Conservation (phyloP, 2,329 filamentous ascomycete genomes). For the Hypoxylon sp. region DNA sequence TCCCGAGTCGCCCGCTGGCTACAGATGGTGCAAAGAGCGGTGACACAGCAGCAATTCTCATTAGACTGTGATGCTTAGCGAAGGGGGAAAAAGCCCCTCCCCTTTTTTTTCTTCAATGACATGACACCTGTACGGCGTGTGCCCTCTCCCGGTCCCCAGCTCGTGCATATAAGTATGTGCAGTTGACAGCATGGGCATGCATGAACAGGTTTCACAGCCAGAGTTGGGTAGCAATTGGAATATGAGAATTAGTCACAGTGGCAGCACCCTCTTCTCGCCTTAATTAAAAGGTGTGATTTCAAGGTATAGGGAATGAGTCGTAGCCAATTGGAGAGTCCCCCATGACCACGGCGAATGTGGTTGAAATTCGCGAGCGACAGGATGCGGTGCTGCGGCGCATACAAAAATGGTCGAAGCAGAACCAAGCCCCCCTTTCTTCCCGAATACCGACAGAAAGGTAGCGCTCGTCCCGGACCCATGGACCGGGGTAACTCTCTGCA, state of each 20-base stretch:
- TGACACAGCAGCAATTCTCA: slow-evolving; percentile 32
- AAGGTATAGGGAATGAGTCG: not conserved
- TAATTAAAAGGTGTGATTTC: not conserved
- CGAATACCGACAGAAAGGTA: slow-evolving; percentile 28
- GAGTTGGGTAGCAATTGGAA: slow-evolving; percentile 6
- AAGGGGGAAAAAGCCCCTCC: not conserved
- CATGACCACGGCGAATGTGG: not conserved
- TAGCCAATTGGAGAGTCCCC: not conserved
- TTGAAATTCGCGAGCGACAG: slow-evolving; percentile 3
- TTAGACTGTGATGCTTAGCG: slow-evolving; percentile 10
- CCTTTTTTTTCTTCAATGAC: slow-evolving; percentile 14
- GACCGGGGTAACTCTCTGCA: slow-evolving; percentile 32
- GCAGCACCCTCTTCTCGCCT: not conserved
- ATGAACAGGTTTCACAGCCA: slow-evolving; percentile 28
- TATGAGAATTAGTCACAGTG: not conserved
- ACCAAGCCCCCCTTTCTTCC: slow-evolving; percentile 5
- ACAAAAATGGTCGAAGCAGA: slow-evolving; percentile 9
- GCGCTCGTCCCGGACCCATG: slow-evolving; percentile 25
- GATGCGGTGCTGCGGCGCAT: slow-evolving; percentile 15
- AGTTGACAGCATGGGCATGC: slow-evolving; percentile 24
- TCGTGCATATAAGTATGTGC: slow-evolving; percentile 1
- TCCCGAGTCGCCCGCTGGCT: slow-evolving; percentile 5
- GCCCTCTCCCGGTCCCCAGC: not conserved
- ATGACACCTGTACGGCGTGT: not conserved
- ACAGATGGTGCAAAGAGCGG: slow-evolving; percentile 43